Evolutionary conservation across 2,329 filamentous ascomycete species (phyloP).

Genomic region (Clonostachys rosea): DNA sequence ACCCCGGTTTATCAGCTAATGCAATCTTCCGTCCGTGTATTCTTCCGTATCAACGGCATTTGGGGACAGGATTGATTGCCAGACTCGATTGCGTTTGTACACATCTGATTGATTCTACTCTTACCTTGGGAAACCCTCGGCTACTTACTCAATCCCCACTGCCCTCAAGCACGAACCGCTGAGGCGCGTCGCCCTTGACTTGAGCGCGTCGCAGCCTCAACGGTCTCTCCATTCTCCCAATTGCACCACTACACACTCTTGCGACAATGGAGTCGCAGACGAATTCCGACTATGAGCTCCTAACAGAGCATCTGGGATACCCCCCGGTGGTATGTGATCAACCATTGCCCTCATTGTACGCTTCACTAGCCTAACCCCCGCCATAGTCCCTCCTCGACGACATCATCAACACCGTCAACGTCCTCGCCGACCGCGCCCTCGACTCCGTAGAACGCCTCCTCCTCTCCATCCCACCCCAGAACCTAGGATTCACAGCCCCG

Average conservation of each 20-base stretch:
- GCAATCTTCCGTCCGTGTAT: too few species aligned
- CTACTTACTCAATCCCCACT: too few species aligned
- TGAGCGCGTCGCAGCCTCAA: slow-evolving; percentile 2
- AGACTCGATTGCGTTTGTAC: too few species aligned
- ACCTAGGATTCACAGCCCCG: slow-evolving; percentile 69
- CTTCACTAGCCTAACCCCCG: slow-evolving; percentile 1
- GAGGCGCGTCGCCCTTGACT: too few species aligned
- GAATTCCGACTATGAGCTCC: slow-evolving; percentile 57
- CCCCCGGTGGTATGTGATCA: slow-evolving; percentile 71
- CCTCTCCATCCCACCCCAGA: slow-evolving; percentile 64
- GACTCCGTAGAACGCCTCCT: slow-evolving; percentile 84
- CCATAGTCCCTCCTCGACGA: slow-evolving; percentile 87
- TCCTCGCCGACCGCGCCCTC: slow-evolving; percentile 84
- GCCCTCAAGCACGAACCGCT: too few species aligned
- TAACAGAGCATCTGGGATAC: slow-evolving; percentile 95
- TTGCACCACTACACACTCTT: background rate
- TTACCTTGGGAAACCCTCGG: too few species aligned
- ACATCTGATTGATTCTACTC: too few species aligned
- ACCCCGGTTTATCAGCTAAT: too few species aligned
- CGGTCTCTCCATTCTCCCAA: background rate
- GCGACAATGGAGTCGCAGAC: slow-evolving; percentile 23
- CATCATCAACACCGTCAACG: slow-evolving; percentile 95
- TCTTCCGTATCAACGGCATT: too few species aligned
- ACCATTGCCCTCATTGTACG: background rate
- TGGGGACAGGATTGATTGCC: too few species aligned